Evolutionary conservation across 345 rosid species (phyloP).

Genomic region (Punica granatum): DNA sequence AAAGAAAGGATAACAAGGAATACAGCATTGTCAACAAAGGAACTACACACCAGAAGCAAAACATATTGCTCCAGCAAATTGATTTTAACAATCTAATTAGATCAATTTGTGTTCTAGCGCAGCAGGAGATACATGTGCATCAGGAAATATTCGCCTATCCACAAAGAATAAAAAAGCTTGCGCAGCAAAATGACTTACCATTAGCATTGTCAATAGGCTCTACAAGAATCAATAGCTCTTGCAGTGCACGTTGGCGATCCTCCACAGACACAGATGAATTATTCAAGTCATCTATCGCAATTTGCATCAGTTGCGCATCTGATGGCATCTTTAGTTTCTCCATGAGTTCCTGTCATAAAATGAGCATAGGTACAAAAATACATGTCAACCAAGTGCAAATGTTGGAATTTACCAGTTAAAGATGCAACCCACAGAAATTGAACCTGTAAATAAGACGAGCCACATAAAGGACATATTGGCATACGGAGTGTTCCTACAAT

Average conservation of each 20-base stretch:
- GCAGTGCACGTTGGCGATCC: slow-evolving; percentile 70
- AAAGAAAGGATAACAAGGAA: not conserved
- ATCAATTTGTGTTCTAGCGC: not conserved
- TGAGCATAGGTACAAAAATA: not conserved
- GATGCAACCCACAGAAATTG: no score
- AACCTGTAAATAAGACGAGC: not conserved
- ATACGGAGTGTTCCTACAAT: not conserved
- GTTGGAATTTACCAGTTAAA: not conserved
- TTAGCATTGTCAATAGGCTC: slow-evolving; percentile 95
- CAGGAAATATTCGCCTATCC: not conserved
- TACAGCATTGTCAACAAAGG: not conserved
- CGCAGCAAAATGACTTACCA: slow-evolving; percentile 29
- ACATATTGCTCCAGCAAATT: not conserved
- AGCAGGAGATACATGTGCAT: not conserved
- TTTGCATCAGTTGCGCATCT: slow-evolving; percentile 73
- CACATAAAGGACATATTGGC: not conserved
- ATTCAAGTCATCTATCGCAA: slow-evolving; percentile 66
- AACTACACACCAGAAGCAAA: not conserved
- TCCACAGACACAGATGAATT: slow-evolving; percentile 64
- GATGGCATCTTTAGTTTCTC: slow-evolving; percentile 81
- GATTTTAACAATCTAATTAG: not conserved
- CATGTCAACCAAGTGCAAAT: not conserved
- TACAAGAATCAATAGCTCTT: slow-evolving; percentile 77
- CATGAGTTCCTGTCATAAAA: slow-evolving; percentile 53
- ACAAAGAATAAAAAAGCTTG: not conserved